Evolutionary conservation across 1,284 basidiomycete species (phyloP).

Genomic region (Agroathelia rolfsii): DNA sequence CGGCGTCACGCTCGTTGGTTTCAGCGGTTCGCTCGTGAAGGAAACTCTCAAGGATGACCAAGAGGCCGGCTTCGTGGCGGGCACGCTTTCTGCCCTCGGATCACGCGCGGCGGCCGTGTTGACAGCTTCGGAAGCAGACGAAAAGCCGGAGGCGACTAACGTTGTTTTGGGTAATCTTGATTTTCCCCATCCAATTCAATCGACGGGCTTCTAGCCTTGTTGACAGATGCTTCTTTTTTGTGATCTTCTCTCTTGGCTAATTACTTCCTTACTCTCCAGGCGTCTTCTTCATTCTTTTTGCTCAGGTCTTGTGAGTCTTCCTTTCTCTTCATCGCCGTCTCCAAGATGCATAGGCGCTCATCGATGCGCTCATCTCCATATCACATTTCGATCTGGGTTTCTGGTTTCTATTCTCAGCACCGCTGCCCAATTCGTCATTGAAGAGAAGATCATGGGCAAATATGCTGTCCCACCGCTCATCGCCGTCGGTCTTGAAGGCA

Average conservation of each 20-base stretch:
- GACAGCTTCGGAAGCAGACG: constrained; percentile 28
- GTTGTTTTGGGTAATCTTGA: constrained; percentile 56
- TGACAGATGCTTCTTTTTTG: constrained; percentile 1
- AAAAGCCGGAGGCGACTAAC: constrained; percentile 49
- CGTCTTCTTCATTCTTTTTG: constrained; percentile 87
- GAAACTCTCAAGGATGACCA: constrained; percentile 45
- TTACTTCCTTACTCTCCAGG: constrained; percentile 31
- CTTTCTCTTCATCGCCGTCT: constrained; percentile 8
- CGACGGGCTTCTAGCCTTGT: too few species aligned
- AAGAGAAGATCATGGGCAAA: constrained; percentile 74
- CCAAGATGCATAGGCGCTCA: constrained; percentile 2
- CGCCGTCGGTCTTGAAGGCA: constrained; percentile 93
- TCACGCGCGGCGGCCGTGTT: neutral
- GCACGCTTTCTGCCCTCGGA: constrained; percentile 12
- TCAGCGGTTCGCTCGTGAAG: constrained; percentile 82
- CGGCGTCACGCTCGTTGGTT: constrained; percentile 88
- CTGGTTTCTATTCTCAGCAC: constrained; percentile 54
- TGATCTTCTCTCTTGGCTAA: constrained; percentile 8
- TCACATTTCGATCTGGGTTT: constrained; percentile 21
- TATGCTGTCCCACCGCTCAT: constrained; percentile 86
- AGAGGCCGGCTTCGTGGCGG: constrained; percentile 12
- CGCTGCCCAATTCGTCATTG: constrained; percentile 89
- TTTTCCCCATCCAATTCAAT: too few species aligned
- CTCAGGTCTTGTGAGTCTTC: constrained; percentile 85
- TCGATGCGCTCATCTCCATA: constrained; percentile 26